Evolutionary conservation across 1,284 basidiomycete species (phyloP).

Genomic region (Ceratobasidium sp.): DNA sequence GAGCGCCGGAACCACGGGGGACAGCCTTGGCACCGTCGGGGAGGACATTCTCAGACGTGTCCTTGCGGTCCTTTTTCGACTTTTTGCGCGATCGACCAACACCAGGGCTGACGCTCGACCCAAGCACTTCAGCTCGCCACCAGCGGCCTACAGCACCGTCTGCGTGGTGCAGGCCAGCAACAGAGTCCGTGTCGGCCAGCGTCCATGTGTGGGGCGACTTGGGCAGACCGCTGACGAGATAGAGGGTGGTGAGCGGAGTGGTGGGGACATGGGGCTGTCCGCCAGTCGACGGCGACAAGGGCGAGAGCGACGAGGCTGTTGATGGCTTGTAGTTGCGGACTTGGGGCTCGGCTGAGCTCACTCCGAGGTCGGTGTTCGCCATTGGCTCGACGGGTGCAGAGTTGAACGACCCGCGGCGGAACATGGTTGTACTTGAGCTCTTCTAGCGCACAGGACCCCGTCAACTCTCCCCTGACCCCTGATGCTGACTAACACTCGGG

Average conservation of each 20-base stretch:
- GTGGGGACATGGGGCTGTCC: slow-evolving; percentile 44
- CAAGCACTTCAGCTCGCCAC: slow-evolving; percentile 94
- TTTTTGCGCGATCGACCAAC: slow-evolving; percentile 48
- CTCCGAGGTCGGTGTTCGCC: slow-evolving; percentile 19
- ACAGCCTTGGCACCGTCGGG: slow-evolving; percentile 26
- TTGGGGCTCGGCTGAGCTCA: slow-evolving; percentile 15
- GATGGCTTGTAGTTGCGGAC: slow-evolving; percentile 35
- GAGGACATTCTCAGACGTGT: slow-evolving; percentile 43
- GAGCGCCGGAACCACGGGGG: slow-evolving; percentile 42
- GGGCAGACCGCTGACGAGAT: slow-evolving; percentile 82
- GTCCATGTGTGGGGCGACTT: slow-evolving; percentile 93
- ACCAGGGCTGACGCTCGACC: slow-evolving; percentile 85
- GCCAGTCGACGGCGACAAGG: slow-evolving; percentile 30
- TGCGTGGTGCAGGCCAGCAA: slow-evolving; percentile 80
- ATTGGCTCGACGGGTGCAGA: slow-evolving; percentile 49
- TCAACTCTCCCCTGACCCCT: not conserved
- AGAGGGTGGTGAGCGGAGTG: slow-evolving; percentile 77
- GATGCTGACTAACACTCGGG: not conserved
- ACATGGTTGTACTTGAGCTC: slow-evolving; percentile 10
- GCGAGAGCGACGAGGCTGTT: slow-evolving; percentile 31
- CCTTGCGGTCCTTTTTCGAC: slow-evolving; percentile 43
- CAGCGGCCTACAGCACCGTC: slow-evolving; percentile 89
- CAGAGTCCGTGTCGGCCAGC: slow-evolving; percentile 86
- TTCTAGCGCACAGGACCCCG: not conserved
- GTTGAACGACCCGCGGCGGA: slow-evolving; percentile 23